Percentiles rank a stretch among this genome's conserved stretches.
Conservation (phyloP, 192 early-diverging fungal genomes). For the Rhizoclosmatium sp. region DNA sequence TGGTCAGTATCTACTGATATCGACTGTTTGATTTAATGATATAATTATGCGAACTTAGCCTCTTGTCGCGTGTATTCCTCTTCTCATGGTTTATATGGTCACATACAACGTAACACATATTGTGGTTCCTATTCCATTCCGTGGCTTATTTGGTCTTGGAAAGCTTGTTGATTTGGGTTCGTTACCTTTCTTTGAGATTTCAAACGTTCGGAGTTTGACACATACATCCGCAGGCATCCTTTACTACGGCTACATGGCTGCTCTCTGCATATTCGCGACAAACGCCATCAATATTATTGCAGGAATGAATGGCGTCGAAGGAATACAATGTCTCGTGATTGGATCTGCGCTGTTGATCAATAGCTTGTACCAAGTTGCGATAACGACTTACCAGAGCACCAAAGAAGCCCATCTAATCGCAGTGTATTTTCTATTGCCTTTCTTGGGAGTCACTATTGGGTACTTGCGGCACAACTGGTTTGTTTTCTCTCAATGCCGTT, state of each 20-base stretch:
- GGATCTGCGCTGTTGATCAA: constrained; percentile 82
- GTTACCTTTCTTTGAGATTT: background rate
- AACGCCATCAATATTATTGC: constrained; percentile 99
- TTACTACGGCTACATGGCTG: constrained; percentile 94
- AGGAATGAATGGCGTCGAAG: constrained; percentile 98
- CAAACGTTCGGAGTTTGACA: no score
- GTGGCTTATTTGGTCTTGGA: constrained; percentile 69
- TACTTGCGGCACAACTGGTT: constrained; percentile 90
- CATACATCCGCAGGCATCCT: constrained; percentile 61
- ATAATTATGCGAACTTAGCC: constrained; percentile 52
- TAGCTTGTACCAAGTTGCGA: constrained; percentile 72
- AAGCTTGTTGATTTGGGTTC: constrained; percentile 79
- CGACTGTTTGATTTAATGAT: background rate
- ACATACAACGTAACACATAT: constrained; percentile 87
- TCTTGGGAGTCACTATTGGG: constrained; percentile 84
- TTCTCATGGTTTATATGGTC: constrained; percentile 93
- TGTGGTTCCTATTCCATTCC: constrained; percentile 83
- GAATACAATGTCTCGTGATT: constrained; percentile 91
- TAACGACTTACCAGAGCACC: constrained; percentile 1
- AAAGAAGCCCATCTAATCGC: constrained; percentile 83
- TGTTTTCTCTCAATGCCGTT: background rate
- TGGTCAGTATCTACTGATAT: constrained; percentile 42
- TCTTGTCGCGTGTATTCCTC: constrained; percentile 88
- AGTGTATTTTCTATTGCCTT: constrained; percentile 92
- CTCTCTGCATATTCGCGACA: constrained; percentile 93